Evolutionary conservation across 441 rosid species (phyloP).

Genomic region (Pelargonium citronellum): DNA sequence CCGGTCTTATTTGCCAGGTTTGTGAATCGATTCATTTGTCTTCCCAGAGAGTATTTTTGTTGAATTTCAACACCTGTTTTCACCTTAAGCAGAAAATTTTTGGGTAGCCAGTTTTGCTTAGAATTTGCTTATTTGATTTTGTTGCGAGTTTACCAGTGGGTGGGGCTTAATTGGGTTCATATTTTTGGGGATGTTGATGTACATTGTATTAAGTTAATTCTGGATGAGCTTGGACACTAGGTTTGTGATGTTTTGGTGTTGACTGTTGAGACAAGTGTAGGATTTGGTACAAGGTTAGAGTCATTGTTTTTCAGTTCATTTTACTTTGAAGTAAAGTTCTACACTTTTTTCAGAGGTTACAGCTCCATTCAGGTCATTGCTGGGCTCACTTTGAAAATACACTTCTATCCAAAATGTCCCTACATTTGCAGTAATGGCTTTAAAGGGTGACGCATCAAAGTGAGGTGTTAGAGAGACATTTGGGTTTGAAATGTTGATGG

Average conservation of each 20-base stretch:
- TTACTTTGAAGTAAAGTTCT: conserved; percentile 23
- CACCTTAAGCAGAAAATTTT: too few species aligned
- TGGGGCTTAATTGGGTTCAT: neutral
- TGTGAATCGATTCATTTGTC: neutral
- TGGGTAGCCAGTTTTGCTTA: neutral
- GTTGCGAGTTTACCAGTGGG: neutral
- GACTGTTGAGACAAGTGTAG: conserved; percentile 20
- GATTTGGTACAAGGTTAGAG: conserved; percentile 38
- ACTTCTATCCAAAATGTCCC: conserved; percentile 8
- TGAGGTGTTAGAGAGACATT: neutral
- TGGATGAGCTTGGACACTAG: neutral
- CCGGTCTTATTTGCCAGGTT: conserved; percentile 91
- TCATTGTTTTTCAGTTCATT: conserved; percentile 30
- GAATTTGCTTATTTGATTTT: neutral
- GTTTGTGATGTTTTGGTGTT: neutral
- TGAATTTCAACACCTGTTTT: too few species aligned
- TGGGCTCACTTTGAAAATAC: too few species aligned
- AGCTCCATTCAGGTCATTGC: conserved; percentile 10
- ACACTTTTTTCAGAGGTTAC: conserved; percentile 32
- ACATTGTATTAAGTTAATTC: neutral
- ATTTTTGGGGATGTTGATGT: neutral
- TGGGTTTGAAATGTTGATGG: conserved; percentile 6
- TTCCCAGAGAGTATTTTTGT: too few species aligned
- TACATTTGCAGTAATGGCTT: conserved; percentile 2
- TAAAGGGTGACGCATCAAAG: neutral